Evolutionary conservation across 139 green algal genomes (phyloP), one percentile per base, ranked within the genome.

Genomic region (Picochlorum sp.): DNA sequence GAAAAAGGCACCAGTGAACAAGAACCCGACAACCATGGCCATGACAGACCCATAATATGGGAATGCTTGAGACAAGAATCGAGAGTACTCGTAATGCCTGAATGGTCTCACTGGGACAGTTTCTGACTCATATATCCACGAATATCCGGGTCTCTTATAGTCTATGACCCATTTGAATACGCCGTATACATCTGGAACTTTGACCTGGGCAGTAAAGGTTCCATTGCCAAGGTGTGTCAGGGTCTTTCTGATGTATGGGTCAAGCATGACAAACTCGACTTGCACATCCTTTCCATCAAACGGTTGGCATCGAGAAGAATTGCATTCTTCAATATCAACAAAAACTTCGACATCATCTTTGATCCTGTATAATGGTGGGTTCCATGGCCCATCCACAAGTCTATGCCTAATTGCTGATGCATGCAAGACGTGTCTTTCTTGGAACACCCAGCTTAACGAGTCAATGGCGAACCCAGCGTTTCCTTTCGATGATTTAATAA

Each of bases 91-190:
- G 56, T 98, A 74, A 70, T 98, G 92, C 69, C 80, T 81, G 80
- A 92, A 97, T 6, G 92, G 92, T 8, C 90, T 78, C 64, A 97
- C 83, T 4, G 92, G 87, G 8, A 95, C 83, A 67, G 87, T 73
- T 66, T 64, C 77, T 3, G 51, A 66, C 10, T 91, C 49, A 38
- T 85, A 66, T 44, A 97, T 67, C 68, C 77, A 80, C 18, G 65
- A 66, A 73, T 93, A 96, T 2, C 92, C 92, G 6, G 72, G 60
- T 31, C 78, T 76, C 20, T 74, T 68, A 81, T 97, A 92, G 26
- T 91, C 71, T 26, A 98, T 57, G n/a, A 86, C 81, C 75, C 92
- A 96, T 81, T 98, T 97, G 85, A 97, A 98, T 34, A 97, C 89
- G 41, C 92, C 92, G 66, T 98, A 98, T 50, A 91, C 84, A 62